Percentiles rank a stretch among this genome's conserved stretches.
Conservation (phyloP, 345 rosid species). For the Citrus unshiu region DNA sequence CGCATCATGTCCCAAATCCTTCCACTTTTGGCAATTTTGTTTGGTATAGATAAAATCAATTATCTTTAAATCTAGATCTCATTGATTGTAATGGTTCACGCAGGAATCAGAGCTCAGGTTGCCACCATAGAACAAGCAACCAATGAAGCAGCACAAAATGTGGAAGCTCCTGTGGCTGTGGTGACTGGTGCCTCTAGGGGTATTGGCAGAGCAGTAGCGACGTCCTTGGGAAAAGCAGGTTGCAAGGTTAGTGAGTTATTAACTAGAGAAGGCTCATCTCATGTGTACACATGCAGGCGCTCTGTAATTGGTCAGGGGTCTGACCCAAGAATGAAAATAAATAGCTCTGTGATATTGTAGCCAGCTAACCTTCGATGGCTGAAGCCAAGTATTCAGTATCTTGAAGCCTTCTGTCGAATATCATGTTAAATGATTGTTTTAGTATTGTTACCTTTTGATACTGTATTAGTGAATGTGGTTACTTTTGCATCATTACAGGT, state of each 20-base stretch:
- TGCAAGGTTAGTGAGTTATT: conserved; percentile 41
- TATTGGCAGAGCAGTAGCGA: conserved; percentile 92
- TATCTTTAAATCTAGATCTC: neutral
- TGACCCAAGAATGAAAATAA: neutral
- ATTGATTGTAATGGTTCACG: neutral
- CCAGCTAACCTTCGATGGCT: neutral
- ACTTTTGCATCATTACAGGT: conserved; percentile 47
- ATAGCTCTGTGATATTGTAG: neutral
- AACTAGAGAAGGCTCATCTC: neutral
- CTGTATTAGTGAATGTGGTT: neutral
- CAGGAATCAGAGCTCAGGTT: conserved; percentile 74
- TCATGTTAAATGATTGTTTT: neutral
- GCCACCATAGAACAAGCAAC: conserved; percentile 49
- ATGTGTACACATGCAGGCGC: neutral
- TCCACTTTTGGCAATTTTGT: neutral
- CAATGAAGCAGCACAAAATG: conserved; percentile 38
- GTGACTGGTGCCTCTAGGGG: conserved; percentile 99
- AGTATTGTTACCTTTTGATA: neutral
- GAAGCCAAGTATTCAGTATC: neutral
- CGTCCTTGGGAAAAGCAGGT: conserved; percentile 83
- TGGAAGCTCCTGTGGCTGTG: conserved; percentile 78
- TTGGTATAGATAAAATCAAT: neutral
- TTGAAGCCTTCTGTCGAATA: neutral
- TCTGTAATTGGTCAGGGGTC: neutral
- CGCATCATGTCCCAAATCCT: neutral